Conservation (phyloP, 1,139 yeast species). For the Suhomyces choctaworum region DNA sequence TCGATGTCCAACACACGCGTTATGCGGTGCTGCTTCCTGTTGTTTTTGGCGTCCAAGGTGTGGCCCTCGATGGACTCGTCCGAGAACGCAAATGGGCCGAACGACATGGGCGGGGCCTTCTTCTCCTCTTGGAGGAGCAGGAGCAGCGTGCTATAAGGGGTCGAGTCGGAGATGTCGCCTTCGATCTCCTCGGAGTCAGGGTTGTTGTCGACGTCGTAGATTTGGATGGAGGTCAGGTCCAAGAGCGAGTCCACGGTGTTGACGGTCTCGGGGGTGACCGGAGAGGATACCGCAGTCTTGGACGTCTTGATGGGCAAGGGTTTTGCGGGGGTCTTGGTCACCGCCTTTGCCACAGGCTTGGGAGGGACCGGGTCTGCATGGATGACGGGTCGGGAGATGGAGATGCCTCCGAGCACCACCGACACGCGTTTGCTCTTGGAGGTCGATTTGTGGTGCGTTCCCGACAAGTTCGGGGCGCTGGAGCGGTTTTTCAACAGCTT, state of each 20-base stretch:
- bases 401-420: constrained; percentile 9
- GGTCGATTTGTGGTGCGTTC: constrained; percentile 10
- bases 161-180: constrained; percentile 8
- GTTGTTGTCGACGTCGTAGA: constrained; percentile 21
- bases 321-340: constrained; percentile 6
- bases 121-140: constrained; percentile 2
- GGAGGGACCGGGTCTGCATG: constrained; percentile 3
- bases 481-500: constrained; percentile 24
- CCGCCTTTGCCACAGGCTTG: neutral
- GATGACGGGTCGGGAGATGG: constrained; percentile 10
- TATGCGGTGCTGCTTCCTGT: constrained; percentile 22
- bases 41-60: neutral
- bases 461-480: constrained; percentile 25
- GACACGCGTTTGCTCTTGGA: constrained; percentile 9
- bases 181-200: constrained; percentile 8
- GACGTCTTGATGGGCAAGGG: neutral
- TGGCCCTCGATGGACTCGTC: neutral
- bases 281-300: constrained; percentile 7
- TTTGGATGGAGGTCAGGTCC: constrained; percentile 25
- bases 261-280: constrained; percentile 16
- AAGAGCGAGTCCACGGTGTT: constrained; percentile 22
- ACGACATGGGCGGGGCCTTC: neutral
- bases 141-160: constrained; percentile 6
- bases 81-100: neutral
- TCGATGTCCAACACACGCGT: constrained; percentile 26